phyloP scores from a whole-genome alignment of 768 basidiomycete genomes.

The Gloeopeniophorella convolvens region DNA sequence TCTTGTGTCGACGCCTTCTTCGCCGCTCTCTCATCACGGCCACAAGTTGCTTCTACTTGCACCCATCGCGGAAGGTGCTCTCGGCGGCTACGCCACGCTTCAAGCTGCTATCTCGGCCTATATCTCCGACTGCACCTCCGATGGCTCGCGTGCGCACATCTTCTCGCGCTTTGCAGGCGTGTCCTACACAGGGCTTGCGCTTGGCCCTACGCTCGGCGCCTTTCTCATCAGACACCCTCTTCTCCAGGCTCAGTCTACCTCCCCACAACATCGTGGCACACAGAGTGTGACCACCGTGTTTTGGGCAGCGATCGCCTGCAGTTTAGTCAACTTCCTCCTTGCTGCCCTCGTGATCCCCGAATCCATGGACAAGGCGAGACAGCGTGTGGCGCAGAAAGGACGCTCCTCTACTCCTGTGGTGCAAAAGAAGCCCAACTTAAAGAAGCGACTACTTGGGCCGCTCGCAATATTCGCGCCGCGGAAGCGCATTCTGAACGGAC shows the following conservation, averaged over 20 bases:
- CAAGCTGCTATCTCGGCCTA: slow-evolving; percentile 59
- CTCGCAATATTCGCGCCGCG: slow-evolving; percentile 65
- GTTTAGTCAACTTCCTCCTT: slow-evolving; percentile 49
- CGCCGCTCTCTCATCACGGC: slow-evolving; percentile 53
- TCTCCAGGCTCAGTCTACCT: slow-evolving; percentile 25
- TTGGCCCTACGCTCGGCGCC: slow-evolving; percentile 68
- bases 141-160: slow-evolving; percentile 66
- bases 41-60: slow-evolving; percentile 73
- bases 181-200: slow-evolving; percentile 67
- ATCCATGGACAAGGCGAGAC: slow-evolving; percentile 31
- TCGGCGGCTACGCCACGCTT: slow-evolving; percentile 71
- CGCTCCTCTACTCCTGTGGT: slow-evolving; percentile 35
- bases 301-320: slow-evolving; percentile 41
- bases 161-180: slow-evolving; percentile 62
- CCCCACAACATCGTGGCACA: slow-evolving; percentile 21
- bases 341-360: slow-evolving; percentile 49
- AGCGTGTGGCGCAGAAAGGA: slow-evolving; percentile 37
- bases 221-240: slow-evolving; percentile 43
- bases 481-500: slow-evolving; percentile 36
- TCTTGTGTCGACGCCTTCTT: slow-evolving; percentile 64
- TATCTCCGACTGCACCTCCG: slow-evolving; percentile 76
- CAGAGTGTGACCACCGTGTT: slow-evolving; percentile 46
- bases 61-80: slow-evolving; percentile 71
- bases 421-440: slow-evolving; percentile 24
- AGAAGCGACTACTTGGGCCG: slow-evolving; percentile 50